Evolutionary conservation across 2,329 filamentous ascomycete species (phyloP), one percentile per base, ranked within the genome.

Genomic region (Akanthomyces muscarius): DNA sequence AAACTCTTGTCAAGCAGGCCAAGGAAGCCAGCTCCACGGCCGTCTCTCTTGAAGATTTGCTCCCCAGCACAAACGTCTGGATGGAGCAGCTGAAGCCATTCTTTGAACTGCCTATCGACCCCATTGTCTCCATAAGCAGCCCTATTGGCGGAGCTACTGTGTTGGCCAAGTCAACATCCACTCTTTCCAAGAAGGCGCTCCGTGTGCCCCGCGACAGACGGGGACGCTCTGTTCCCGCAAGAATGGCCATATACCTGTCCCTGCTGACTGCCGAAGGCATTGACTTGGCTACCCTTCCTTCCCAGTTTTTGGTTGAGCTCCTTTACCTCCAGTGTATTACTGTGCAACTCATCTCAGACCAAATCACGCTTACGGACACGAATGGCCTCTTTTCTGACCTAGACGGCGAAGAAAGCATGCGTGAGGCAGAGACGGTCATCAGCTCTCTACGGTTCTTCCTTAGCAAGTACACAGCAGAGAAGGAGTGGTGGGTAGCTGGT

Each of bases 101-200:
- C 63, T 74, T 90, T 6, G 72, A 79, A 36, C 71, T 75, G 1
- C 68, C 77, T 1, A 82, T 87, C 2, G 84, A 85, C 65, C 79
- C 84, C 5, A 87, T 91, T 0, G 75, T 96, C 3, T 86, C 91
- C 0, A 84, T 97, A 5, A 91, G 89, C 2, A 93, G 87, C 70
- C 82, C 82, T 28, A 78, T 97, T 7, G 86, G 85, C 0, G 91
- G 91, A 4, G 85, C 86, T 0, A 83, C 90, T 6, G 87, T 89
- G 66, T 76, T 97, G 3, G 80, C 89, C 0, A 72, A 77, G 13
- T 66, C 69, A 5, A 61, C 71, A 0, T 14, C 33, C 7, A 61
- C 70, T 30, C 67, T 64, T 52, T 65, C 66, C n/a, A n/a, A 63
- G 45, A 21, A 54, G 2, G 63, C 63, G 69, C 51, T 75, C 28